A percentile compares a stretch with the other conserved stretches of the same genome.
phyloP scores from a whole-genome alignment of 1,284 basidiomycete genomes.

The Heterobasidion parviporum region DNA sequence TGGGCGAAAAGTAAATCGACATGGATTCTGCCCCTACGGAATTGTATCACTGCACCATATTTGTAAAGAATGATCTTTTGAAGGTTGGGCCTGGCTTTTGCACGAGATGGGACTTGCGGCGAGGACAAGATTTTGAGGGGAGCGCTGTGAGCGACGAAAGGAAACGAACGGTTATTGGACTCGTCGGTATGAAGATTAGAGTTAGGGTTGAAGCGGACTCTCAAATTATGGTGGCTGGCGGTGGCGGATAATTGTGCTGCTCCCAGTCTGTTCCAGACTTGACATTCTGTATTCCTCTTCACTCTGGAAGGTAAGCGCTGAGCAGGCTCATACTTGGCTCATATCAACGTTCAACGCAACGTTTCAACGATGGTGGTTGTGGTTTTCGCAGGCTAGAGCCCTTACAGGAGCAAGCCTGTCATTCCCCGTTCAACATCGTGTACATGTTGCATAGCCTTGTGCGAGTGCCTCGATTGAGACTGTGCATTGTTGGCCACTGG shows the following conservation, averaged over 20 bases:
- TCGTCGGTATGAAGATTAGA: conserved; percentile 1
- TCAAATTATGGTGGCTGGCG: neutral
- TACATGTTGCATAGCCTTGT: too few species aligned
- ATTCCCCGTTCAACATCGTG: too few species aligned
- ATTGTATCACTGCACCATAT: neutral
- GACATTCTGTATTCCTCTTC: too few species aligned
- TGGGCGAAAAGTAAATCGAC: neutral
- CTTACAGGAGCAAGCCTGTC: too few species aligned
- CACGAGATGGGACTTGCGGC: neutral
- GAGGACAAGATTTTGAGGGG: conserved; percentile 1
- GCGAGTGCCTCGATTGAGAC: too few species aligned
- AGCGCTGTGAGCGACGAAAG: conserved; percentile 1
- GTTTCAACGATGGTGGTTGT: too few species aligned
- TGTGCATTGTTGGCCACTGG: too few species aligned
- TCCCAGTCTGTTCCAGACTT: neutral
- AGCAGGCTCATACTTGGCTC: too few species aligned
- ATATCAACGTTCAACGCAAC: too few species aligned
- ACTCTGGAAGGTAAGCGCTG: too few species aligned
- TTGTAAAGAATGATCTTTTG: neutral
- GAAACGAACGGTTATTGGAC: neutral
- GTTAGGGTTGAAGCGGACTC: neutral
- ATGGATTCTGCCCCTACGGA: neutral
- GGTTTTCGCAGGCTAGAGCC: too few species aligned
- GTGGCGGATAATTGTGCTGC: neutral
- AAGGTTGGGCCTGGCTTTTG: conserved; percentile 2